Conservation (phyloP, 768 basidiomycete genomes). For the Lactifluus hygrophoroides region DNA sequence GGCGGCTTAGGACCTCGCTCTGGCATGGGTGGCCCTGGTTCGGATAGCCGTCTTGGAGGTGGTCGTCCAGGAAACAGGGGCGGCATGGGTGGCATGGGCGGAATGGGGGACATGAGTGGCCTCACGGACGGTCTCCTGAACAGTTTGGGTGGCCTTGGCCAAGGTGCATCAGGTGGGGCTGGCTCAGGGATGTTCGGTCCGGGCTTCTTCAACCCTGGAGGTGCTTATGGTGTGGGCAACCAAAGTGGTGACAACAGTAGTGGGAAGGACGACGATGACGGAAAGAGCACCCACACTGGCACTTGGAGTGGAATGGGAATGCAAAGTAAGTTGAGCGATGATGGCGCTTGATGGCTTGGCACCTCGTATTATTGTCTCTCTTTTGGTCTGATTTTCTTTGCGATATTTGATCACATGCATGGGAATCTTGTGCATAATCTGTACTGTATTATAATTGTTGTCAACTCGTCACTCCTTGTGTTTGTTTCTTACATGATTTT, state of each 20-base stretch:
- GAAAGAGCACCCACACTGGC: not conserved
- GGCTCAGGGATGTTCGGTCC: not conserved
- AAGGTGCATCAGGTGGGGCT: not conserved
- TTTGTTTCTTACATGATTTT: no score
- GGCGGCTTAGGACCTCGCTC: no score
- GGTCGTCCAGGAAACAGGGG: not conserved
- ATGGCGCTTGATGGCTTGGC: not conserved
- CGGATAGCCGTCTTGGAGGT: not conserved
- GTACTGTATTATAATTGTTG: no score
- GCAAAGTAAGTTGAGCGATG: not conserved
- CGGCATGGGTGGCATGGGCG: not conserved
- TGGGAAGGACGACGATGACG: not conserved
- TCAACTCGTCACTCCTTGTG: no score
- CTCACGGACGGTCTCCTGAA: not conserved
- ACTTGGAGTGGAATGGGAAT: slow-evolving; percentile 13
- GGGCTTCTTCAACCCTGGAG: not conserved
- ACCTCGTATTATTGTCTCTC: not conserved
- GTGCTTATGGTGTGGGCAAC: not conserved
- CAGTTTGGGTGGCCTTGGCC: not conserved
- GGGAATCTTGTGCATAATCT: no score
- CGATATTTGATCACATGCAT: no score
- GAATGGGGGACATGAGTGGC: not conserved
- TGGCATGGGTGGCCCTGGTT: not conserved
- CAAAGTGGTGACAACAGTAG: not conserved
- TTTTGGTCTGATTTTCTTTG: not conserved